These are phyloP conservation scores for Hypoxylon fuscum DNA, from an alignment of 495 filamentous ascomycete genomes.

Conservation along the genomic window DNA sequence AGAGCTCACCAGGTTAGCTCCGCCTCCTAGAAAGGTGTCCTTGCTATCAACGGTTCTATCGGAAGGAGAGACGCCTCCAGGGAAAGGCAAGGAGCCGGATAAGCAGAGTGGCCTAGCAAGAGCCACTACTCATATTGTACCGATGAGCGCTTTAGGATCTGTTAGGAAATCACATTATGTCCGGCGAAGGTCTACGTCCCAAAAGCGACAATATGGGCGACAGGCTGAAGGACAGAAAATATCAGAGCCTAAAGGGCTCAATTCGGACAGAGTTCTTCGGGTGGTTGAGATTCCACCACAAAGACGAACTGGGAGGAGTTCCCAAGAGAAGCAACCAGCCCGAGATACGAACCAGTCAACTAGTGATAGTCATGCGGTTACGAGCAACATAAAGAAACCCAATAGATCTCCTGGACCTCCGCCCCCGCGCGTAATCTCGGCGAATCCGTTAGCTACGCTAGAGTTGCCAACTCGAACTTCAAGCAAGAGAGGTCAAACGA, in stretches of 20 bases:
- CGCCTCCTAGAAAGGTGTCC: constrained; percentile 24
- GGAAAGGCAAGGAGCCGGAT: constrained; percentile 23
- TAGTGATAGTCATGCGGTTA: background rate
- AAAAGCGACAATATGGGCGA: background rate
- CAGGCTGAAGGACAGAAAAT: background rate
- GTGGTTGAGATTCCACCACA: constrained; percentile 8
- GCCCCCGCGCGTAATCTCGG: constrained; percentile 5
- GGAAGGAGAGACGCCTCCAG: constrained; percentile 5
- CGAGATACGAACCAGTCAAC: background rate
- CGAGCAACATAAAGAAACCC: background rate
- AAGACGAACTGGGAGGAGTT: background rate
- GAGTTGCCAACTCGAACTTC: constrained; percentile 39
- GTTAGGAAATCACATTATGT: background rate
- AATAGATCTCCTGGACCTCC: background rate
- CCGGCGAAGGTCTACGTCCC: background rate
- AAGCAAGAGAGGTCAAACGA: constrained; percentile 26
- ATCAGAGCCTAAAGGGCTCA: background rate
- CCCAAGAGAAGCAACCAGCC: constrained; percentile 4
- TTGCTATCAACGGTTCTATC: constrained; percentile 28
- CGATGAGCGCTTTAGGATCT: constrained; percentile 21
- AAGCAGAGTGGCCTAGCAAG: background rate
- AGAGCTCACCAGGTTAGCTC: constrained; percentile 16
- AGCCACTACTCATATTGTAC: background rate
- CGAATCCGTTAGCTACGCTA: constrained; percentile 7
- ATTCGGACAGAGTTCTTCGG: background rate